Evolutionary conservation across 306 rosid genomes (phyloP).

Genomic region (Lupinus albus): DNA sequence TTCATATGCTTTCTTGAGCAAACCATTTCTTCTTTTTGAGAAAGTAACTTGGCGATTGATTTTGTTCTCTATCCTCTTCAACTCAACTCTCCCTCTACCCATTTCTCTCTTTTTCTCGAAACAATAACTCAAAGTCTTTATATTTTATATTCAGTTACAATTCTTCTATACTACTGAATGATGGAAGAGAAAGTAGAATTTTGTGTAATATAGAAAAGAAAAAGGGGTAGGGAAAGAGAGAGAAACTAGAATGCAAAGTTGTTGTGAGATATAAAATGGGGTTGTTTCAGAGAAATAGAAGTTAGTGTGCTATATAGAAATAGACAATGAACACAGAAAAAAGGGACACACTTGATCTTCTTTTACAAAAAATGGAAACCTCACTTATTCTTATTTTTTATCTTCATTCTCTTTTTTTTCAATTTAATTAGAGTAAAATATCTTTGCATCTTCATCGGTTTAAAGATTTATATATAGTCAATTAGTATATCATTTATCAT

Average conservation of each 20-base stretch:
- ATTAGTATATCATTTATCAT: too few relatives aligned
- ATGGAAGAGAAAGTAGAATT: conserved; percentile 30
- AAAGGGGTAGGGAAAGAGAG: neutral
- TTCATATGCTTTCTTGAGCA: conserved; percentile 61
- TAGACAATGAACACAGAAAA: conserved; percentile 44
- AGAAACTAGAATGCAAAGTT: neutral
- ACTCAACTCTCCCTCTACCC: conserved; percentile 88
- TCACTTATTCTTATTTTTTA: conserved; percentile 42
- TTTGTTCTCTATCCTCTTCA: conserved; percentile 85
- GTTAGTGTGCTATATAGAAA: conserved; percentile 52
- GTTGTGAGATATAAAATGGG: conserved; percentile 31
- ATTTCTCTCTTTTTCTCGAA: conserved; percentile 44
- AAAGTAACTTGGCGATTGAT: conserved; percentile 59
- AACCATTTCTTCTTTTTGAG: conserved; percentile 60
- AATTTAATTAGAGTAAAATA: too few relatives aligned
- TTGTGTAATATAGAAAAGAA: conserved; percentile 34
- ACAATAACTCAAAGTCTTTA: conserved; percentile 30
- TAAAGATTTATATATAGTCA: too few relatives aligned
- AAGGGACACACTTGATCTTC: conserved; percentile 47
- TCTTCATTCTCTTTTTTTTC: conserved; percentile 49
- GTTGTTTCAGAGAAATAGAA: conserved; percentile 53
- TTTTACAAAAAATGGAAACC: conserved; percentile 60
- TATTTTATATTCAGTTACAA: conserved; percentile 38
- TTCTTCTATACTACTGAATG: conserved; percentile 13
- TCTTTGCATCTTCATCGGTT: too few relatives aligned